A percentile compares a stretch with the other conserved stretches of the same genome.
phyloP scores from a whole-genome alignment of 345 rosid species.

The Anacardium occidentale region DNA sequence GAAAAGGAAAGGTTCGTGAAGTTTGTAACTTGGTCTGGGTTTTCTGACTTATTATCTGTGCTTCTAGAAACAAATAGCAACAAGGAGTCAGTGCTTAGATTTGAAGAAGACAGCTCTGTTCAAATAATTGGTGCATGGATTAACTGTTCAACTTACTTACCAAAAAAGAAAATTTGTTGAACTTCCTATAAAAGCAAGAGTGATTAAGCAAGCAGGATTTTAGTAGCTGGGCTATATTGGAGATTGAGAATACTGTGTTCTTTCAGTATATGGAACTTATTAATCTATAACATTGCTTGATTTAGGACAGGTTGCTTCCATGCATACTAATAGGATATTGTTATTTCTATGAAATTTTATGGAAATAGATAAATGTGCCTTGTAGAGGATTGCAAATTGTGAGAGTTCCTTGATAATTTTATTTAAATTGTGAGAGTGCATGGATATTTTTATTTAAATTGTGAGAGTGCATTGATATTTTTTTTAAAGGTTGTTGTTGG shows the following conservation, averaged over 20 bases:
- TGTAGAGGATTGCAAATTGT: not conserved
- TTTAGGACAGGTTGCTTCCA: not conserved
- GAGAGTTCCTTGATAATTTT: too few relatives aligned
- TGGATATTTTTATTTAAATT: too few relatives aligned
- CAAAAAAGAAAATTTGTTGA: too few relatives aligned
- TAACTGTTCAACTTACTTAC: not conserved
- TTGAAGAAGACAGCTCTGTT: not conserved
- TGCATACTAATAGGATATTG: not conserved
- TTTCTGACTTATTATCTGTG: not conserved
- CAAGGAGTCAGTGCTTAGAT: not conserved
- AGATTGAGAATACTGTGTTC: not conserved
- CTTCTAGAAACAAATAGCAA: not conserved
- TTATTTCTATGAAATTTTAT: not conserved
- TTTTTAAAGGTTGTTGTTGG: not conserved
- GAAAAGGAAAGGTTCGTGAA: conserved; percentile 20
- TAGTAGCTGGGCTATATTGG: not conserved
- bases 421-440: too few relatives aligned
- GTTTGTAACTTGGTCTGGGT: not conserved
- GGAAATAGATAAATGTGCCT: not conserved
- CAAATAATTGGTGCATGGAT: not conserved
- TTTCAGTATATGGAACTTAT: not conserved
- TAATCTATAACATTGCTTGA: not conserved
- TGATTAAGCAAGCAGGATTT: not conserved
- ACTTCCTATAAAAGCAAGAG: not conserved
- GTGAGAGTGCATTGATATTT: not conserved